Conservation (phyloP, 805 yeast species). For the Millerozyma acaciae region DNA sequence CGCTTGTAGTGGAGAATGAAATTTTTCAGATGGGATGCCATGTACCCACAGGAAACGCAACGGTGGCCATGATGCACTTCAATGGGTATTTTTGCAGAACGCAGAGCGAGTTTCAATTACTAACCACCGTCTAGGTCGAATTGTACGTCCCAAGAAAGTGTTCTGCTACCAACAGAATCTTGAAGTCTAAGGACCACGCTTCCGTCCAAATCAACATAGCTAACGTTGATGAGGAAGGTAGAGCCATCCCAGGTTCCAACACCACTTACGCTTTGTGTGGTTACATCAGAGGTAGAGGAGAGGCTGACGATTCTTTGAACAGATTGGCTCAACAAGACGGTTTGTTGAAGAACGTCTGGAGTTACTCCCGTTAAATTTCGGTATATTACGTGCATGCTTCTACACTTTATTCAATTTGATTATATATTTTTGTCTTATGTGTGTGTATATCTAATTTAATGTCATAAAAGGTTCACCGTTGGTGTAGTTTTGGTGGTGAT, state of each 20-base stretch:
- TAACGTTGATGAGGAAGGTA: slow-evolving; percentile 96
- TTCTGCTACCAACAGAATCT: slow-evolving; percentile 99
- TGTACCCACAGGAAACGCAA: no score
- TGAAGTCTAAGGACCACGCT: slow-evolving; percentile 99
- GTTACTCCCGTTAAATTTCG: slow-evolving; percentile 77
- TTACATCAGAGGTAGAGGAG: slow-evolving; percentile 98
- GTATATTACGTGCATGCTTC: slow-evolving; percentile 5
- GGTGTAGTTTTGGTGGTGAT: no score
- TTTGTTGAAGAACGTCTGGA: slow-evolving; percentile 93
- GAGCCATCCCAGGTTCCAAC: slow-evolving; percentile 85
- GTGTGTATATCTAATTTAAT: slow-evolving; percentile 25
- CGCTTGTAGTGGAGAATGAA: neutral
- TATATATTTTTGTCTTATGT: slow-evolving; percentile 8
- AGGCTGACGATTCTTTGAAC: slow-evolving; percentile 98
- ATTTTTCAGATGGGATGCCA: no score
- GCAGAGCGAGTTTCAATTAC: slow-evolving; percentile 17
- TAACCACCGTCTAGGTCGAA: slow-evolving; percentile 76
- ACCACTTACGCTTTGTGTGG: slow-evolving; percentile 96
- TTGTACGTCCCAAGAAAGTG: slow-evolving; percentile 99
- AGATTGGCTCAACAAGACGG: slow-evolving; percentile 99
- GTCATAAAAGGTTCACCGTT: no score
- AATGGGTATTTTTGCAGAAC: no score
- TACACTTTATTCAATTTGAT: slow-evolving; percentile 4
- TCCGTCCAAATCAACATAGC: slow-evolving; percentile 99
- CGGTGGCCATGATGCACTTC: no score